A percentile compares a stretch with the other conserved stretches of the same genome.
phyloP scores from a whole-genome alignment of 1,284 basidiomycete genomes.

The Coriolopsis trogii region DNA sequence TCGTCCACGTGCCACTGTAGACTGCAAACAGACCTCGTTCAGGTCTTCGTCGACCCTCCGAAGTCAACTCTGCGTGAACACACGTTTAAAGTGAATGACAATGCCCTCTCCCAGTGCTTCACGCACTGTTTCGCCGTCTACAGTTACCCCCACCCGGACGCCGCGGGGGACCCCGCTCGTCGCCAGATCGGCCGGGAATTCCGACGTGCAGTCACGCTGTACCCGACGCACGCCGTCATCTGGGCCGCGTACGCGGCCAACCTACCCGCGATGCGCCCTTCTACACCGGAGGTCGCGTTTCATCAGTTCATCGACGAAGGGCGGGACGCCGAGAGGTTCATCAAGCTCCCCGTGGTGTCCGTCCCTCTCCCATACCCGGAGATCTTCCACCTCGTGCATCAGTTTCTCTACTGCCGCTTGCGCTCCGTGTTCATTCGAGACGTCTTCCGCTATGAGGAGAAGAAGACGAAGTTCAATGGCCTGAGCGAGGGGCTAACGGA shows the following conservation, averaged over 20 bases:
- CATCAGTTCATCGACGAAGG: conserved; percentile 2
- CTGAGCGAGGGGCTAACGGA: conserved; percentile 7
- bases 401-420: conserved; percentile 23
- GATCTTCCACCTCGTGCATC: conserved; percentile 17
- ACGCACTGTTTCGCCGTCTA: too few relatives aligned
- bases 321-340: not conserved
- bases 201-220: conserved; percentile 16
- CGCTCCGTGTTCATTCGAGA: not conserved
- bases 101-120: too few relatives aligned
- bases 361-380: conserved; percentile 19
- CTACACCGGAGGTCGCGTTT: not conserved
- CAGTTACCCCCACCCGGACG: conserved; percentile 1
- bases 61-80: too few relatives aligned
- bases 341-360: conserved; percentile 24
- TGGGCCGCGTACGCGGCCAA: conserved; percentile 26
- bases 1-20: too few relatives aligned
- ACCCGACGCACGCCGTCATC: conserved; percentile 26
- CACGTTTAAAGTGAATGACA: too few relatives aligned
- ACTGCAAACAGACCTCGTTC: too few relatives aligned
- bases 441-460: not conserved
- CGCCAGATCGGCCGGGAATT: conserved; percentile 1
- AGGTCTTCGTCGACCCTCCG: too few relatives aligned
- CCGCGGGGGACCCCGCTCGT: not conserved
- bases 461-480: not conserved
- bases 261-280: conserved; percentile 18